phyloP scores from a whole-genome alignment of 805 yeast species.

The Zygosaccharomyces kombuchaensis region DNA sequence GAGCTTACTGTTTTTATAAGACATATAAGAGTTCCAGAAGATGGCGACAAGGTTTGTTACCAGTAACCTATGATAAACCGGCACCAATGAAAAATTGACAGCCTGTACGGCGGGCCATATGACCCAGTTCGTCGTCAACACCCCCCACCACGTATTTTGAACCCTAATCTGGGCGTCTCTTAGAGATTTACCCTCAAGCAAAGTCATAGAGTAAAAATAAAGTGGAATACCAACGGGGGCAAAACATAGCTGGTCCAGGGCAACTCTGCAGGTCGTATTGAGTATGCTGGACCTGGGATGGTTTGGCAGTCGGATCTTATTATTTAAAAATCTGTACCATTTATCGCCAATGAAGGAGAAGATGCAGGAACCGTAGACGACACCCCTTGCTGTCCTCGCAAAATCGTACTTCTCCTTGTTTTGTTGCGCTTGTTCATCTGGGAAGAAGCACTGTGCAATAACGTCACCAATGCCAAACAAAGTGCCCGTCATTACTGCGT shows the following conservation, averaged over 20 bases:
- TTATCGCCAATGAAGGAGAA: conserved; percentile 72
- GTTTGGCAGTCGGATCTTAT: conserved; percentile 40
- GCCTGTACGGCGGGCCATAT: conserved; percentile 91
- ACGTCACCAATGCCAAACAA: conserved; percentile 73
- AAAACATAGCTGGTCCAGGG: conserved; percentile 67
- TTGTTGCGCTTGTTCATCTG: conserved; percentile 19
- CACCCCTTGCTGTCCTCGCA: conserved; percentile 57
- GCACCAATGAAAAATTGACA: conserved; percentile 70
- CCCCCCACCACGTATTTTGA: conserved; percentile 54
- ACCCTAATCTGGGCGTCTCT: conserved; percentile 42
- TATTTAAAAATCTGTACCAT: conserved; percentile 57
- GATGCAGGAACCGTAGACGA: conserved; percentile 63
- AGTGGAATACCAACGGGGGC: conserved; percentile 76
- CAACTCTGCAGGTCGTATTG: conserved; percentile 49
- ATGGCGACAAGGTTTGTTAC: conserved; percentile 68
- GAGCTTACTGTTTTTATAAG: conserved; percentile 44
- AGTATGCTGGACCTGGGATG: conserved; percentile 19
- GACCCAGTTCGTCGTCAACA: conserved; percentile 69
- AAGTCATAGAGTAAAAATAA: conserved; percentile 63
- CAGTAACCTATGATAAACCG: conserved; percentile 62
- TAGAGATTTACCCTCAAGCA: conserved; percentile 52
- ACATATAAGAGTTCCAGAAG: conserved; percentile 79
- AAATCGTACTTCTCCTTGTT: conserved; percentile 41
- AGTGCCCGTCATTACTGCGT: conserved; percentile 51
- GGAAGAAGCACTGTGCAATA: conserved; percentile 59